Evolutionary conservation across 2,329 filamentous ascomycete genomes (phyloP).

Genomic region (Aspergillus transmontanensis): DNA sequence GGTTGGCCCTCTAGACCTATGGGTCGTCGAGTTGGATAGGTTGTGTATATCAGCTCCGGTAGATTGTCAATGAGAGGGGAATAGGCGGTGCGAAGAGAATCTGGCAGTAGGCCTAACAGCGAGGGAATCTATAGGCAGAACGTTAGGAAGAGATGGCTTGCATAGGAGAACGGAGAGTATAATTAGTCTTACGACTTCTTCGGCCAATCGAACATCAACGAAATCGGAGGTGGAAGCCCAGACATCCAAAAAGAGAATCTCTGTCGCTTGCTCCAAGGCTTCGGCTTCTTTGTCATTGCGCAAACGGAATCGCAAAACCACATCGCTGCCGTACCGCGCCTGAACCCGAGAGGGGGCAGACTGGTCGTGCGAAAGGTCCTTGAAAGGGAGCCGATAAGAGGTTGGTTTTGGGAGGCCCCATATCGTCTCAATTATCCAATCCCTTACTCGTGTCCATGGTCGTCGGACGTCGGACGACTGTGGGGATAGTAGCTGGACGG

Average conservation of each 20-base stretch:
- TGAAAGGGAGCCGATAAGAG: conserved; percentile 22
- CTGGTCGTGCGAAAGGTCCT: conserved; percentile 18
- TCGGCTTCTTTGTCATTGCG: conserved; percentile 67
- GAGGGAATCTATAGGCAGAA: conserved; percentile 58
- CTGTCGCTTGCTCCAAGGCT: conserved; percentile 71
- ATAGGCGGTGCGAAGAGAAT: conserved; percentile 71
- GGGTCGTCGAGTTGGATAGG: conserved; percentile 62
- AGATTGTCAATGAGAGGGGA: conserved; percentile 78
- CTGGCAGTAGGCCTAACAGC: conserved; percentile 75
- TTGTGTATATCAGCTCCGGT: conserved; percentile 73
- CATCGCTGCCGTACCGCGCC: conserved; percentile 70
- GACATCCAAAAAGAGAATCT: conserved; percentile 80
- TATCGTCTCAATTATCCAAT: conserved; percentile 47
- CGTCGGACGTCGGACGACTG: conserved; percentile 33
- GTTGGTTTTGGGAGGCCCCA: conserved; percentile 41
- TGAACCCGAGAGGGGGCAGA: conserved; percentile 42
- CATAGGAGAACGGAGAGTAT: not conserved
- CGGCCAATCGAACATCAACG: conserved; percentile 80
- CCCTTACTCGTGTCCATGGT: conserved; percentile 43
- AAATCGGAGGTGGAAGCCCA: conserved; percentile 83
- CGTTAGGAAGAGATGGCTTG: not conserved
- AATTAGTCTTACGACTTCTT: conserved; percentile 64
- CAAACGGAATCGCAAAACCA: conserved; percentile 89
- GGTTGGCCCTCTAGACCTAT: conserved; percentile 29
- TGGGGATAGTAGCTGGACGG: conserved; percentile 29